Conservation (phyloP, 352 stramenopile species). For the Phytopythium helicoides region DNA sequence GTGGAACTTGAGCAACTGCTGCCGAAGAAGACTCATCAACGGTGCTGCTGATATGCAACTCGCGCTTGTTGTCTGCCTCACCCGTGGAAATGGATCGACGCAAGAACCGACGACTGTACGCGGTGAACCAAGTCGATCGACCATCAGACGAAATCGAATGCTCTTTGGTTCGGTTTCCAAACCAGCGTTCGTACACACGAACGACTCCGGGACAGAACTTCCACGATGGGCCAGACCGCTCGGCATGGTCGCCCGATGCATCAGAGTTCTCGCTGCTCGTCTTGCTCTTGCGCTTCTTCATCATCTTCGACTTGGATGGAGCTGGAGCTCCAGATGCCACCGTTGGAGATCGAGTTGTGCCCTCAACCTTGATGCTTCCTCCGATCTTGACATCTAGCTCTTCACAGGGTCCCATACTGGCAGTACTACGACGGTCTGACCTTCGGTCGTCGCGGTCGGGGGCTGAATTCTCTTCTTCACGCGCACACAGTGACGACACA, state of each 20-base stretch:
- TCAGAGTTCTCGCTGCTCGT: conserved; percentile 8
- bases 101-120: not conserved
- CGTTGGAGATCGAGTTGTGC: conserved; percentile 4
- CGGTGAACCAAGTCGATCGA: not conserved
- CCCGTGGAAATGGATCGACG: conserved; percentile 25
- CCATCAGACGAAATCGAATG: not conserved
- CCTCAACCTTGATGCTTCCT: conserved; percentile 6
- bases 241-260: not conserved
- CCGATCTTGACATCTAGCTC: conserved; percentile 4
- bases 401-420: conserved; percentile 1
- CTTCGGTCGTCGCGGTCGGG: not conserved
- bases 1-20: conserved; percentile 4
- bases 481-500: conserved; percentile 29
- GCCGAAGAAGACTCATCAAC: not conserved
- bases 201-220: conserved; percentile 70
- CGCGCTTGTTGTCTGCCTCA: conserved; percentile 10
- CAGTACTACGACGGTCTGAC: conserved; percentile 5
- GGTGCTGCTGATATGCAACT: conserved; percentile 3
- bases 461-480: not conserved
- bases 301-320: conserved; percentile 18
- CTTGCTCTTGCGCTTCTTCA: conserved; percentile 31
- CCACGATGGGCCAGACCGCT: conserved; percentile 10
- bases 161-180: conserved; percentile 9
- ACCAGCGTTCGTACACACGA: conserved; percentile 67
- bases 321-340: conserved; percentile 1